These are phyloP conservation scores for Malassezia psittaci DNA, from an alignment of 1,284 basidiomycete species.

Conservation along the genomic window DNA sequence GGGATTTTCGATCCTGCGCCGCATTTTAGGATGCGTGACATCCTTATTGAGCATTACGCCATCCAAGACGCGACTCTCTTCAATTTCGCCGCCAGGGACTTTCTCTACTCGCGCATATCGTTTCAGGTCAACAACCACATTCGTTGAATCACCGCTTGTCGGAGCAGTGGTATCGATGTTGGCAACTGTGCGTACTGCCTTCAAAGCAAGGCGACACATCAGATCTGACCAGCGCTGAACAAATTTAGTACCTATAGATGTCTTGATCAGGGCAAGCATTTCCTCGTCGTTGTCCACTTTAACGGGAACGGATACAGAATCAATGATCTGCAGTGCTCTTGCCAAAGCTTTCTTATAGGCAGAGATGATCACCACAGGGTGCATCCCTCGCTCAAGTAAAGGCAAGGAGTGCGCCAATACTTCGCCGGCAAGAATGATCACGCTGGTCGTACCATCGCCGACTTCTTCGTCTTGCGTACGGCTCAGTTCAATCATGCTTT, in stretches of 20 bases:
- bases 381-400: slow-evolving; percentile 87
- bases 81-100: slow-evolving; percentile 92
- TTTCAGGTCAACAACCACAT: slow-evolving; percentile 91
- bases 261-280: slow-evolving; percentile 95
- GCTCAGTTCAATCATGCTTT: slow-evolving; percentile 97
- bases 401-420: slow-evolving; percentile 90
- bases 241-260: slow-evolving; percentile 98
- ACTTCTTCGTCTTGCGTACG: slow-evolving; percentile 97
- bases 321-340: slow-evolving; percentile 77
- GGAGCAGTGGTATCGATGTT: slow-evolving; percentile 49
- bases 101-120: slow-evolving; percentile 96
- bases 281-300: slow-evolving; percentile 74
- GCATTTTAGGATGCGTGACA: slow-evolving; percentile 95
- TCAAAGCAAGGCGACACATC: slow-evolving; percentile 88
- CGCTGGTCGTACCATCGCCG: slow-evolving; percentile 92
- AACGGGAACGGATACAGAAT: slow-evolving; percentile 78
- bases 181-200: slow-evolving; percentile 76
- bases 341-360: slow-evolving; percentile 93
- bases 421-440: slow-evolving; percentile 96
- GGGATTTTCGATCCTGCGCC: slow-evolving; percentile 78
- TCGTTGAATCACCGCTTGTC: slow-evolving; percentile 21
- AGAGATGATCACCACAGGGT: slow-evolving; percentile 96
- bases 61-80: slow-evolving; percentile 73
- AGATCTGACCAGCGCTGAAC: slow-evolving; percentile 90
- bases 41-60: slow-evolving; percentile 99